phyloP scores from a whole-genome alignment of 805 yeast genomes.

The Kluyveromyces starmeri region DNA sequence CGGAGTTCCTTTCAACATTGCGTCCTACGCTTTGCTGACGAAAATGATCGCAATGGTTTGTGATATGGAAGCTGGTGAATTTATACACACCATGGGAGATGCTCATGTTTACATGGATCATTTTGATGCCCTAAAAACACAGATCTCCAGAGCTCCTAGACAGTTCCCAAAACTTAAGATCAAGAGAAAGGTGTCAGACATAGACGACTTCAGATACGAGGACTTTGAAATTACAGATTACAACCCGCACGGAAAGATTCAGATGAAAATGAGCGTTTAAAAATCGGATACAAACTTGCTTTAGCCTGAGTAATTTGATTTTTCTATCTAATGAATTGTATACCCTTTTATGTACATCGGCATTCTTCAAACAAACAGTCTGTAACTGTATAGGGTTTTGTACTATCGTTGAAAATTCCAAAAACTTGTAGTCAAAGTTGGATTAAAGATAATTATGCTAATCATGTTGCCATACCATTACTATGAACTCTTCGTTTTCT shows the following conservation, averaged over 20 bases:
- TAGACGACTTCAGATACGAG: slow-evolving; percentile 83
- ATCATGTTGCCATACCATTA: background rate
- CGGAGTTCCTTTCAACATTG: slow-evolving; percentile 98
- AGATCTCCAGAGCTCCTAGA: slow-evolving; percentile 65
- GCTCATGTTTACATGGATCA: slow-evolving; percentile 93
- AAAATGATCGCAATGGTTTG: slow-evolving; percentile 95
- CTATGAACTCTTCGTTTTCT: background rate
- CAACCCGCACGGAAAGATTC: slow-evolving; percentile 73
- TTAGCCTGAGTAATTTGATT: too few relatives aligned
- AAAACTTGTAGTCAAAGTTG: too few relatives aligned
- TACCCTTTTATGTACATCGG: too few relatives aligned
- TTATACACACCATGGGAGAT: slow-evolving; percentile 93
- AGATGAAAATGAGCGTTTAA: slow-evolving; percentile 96
- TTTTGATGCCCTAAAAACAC: slow-evolving; percentile 80
- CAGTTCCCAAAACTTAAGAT: slow-evolving; percentile 72
- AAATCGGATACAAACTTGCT: background rate
- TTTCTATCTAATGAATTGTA: background rate
- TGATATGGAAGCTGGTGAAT: slow-evolving; percentile 91
- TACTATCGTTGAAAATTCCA: too few relatives aligned
- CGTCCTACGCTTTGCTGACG: slow-evolving; percentile 88
- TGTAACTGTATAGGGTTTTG: too few relatives aligned
- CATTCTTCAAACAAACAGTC: too few relatives aligned
- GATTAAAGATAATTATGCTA: background rate
- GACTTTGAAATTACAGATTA: slow-evolving; percentile 79
- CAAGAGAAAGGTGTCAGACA: slow-evolving; percentile 54